Evolutionary conservation across 2,329 filamentous ascomycete genomes (phyloP).

Genomic region (Penicillium sp.): DNA sequence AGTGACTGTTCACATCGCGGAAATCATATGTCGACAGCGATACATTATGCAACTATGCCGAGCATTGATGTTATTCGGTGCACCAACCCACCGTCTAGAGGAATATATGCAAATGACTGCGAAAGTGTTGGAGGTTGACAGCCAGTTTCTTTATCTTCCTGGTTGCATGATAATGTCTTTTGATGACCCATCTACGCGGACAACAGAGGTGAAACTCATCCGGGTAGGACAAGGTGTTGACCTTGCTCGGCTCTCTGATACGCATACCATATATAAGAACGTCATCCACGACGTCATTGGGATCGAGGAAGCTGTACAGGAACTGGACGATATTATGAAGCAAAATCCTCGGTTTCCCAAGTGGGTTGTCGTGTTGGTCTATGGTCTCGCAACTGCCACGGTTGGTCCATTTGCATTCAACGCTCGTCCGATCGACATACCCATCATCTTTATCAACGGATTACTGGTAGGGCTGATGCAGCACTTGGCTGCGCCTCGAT

Average conservation of each 20-base stretch:
- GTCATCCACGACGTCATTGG: conserved; percentile 50
- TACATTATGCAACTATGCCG: conserved; percentile 84
- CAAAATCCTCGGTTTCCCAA: conserved; percentile 58
- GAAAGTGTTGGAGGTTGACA: conserved; percentile 80
- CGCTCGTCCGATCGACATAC: conserved; percentile 75
- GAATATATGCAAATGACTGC: conserved; percentile 88
- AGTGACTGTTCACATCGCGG: conserved; percentile 64
- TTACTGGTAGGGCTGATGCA: conserved; percentile 73
- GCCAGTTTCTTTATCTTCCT: conserved; percentile 86
- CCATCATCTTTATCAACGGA: conserved; percentile 74
- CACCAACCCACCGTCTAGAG: conserved; percentile 86
- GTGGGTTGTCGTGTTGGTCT: conserved; percentile 64
- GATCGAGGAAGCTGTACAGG: conserved; percentile 47
- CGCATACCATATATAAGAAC: conserved; percentile 51
- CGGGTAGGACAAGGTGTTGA: conserved; percentile 46
- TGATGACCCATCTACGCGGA: conserved; percentile 55
- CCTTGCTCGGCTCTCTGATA: conserved; percentile 47
- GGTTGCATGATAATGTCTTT: conserved; percentile 58
- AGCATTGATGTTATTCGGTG: conserved; percentile 87
- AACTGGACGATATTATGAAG: conserved; percentile 57
- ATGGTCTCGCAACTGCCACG: conserved; percentile 72
- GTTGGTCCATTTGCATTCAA: conserved; percentile 80
- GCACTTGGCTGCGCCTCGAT: conserved; percentile 74
- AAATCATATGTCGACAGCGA: conserved; percentile 75
- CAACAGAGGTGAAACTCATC: conserved; percentile 50